Evolutionary conservation across 2,329 filamentous ascomycete genomes (phyloP).

Genomic region (Zymoseptoria brevis): DNA sequence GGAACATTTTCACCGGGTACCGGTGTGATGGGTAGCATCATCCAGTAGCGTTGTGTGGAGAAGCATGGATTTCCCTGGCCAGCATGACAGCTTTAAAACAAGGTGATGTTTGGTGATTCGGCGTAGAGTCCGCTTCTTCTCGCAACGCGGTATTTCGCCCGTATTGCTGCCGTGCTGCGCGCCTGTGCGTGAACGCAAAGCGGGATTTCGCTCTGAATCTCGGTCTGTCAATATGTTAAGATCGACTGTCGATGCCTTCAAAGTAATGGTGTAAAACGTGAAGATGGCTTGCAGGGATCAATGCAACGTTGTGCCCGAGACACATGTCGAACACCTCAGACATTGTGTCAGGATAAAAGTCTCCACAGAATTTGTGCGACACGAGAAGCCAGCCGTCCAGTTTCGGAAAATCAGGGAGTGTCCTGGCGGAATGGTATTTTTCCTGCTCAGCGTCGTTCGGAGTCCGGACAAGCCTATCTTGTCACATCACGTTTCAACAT

Average conservation of each 20-base stretch:
- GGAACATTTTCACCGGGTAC: not conserved
- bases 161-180: not conserved
- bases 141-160: not conserved
- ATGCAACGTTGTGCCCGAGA: not conserved
- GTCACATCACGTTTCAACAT: conserved; percentile 38
- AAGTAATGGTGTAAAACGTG: not conserved
- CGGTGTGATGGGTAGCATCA: not conserved
- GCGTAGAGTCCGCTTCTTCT: not conserved
- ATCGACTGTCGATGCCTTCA: not conserved
- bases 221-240: not conserved
- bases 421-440: not conserved
- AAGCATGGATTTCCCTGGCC: not conserved
- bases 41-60: not conserved
- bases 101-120: not conserved
- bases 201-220: not conserved
- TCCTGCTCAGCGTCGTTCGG: not conserved
- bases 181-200: not conserved
- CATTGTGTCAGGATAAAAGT: not conserved
- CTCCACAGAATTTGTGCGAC: not conserved
- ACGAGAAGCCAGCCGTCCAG: not conserved
- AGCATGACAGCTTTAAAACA: not conserved
- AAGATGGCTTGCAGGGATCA: not conserved
- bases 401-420: not conserved
- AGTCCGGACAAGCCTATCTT: conserved; percentile 3
- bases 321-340: not conserved